phyloP scores from a whole-genome alignment of 2,329 filamentous ascomycete species.

The Trichophyton mentagrophytes region DNA sequence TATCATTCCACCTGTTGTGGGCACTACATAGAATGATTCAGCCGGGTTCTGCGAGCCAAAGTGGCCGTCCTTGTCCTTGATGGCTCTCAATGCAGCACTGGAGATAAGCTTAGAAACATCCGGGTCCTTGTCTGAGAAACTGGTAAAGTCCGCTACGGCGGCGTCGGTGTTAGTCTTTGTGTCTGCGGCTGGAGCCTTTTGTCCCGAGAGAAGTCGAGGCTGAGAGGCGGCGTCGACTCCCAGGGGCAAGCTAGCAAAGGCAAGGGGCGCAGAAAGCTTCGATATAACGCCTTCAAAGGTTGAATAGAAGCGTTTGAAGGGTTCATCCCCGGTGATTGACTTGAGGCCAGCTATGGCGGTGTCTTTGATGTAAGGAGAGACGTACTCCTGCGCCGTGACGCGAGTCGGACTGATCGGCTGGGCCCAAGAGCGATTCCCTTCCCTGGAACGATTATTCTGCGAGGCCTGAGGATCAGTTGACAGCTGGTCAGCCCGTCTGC shows the following conservation, averaged over 20 bases:
- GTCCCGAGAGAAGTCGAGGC: slow-evolving; percentile 15
- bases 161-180: slow-evolving; percentile 25
- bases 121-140: slow-evolving; percentile 41
- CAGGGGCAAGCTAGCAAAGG: slow-evolving; percentile 83
- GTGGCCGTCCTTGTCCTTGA: slow-evolving; percentile 55
- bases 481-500: slow-evolving; percentile 15
- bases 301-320: slow-evolving; percentile 82
- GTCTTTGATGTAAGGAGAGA: slow-evolving; percentile 22
- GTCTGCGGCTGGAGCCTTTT: slow-evolving; percentile 21
- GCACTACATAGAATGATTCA: slow-evolving; percentile 86
- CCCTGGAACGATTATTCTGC: slow-evolving; percentile 11
- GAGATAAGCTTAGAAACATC: slow-evolving; percentile 78
- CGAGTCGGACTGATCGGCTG: slow-evolving; percentile 24
- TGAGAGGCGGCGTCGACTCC: slow-evolving; percentile 39
- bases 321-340: slow-evolving; percentile 47
- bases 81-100: slow-evolving; percentile 65
- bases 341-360: slow-evolving; percentile 12
- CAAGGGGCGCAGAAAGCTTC: slow-evolving; percentile 75
- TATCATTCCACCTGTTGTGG: slow-evolving; percentile 76
- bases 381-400: slow-evolving; percentile 23
- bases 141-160: slow-evolving; percentile 30
- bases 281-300: slow-evolving; percentile 84
- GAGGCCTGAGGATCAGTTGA: not conserved
- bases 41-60: slow-evolving; percentile 44
- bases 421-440: slow-evolving; percentile 23